phyloP scores from a whole-genome alignment of 176 grass and related monocot genomes.

The Raddia distichophylla region DNA sequence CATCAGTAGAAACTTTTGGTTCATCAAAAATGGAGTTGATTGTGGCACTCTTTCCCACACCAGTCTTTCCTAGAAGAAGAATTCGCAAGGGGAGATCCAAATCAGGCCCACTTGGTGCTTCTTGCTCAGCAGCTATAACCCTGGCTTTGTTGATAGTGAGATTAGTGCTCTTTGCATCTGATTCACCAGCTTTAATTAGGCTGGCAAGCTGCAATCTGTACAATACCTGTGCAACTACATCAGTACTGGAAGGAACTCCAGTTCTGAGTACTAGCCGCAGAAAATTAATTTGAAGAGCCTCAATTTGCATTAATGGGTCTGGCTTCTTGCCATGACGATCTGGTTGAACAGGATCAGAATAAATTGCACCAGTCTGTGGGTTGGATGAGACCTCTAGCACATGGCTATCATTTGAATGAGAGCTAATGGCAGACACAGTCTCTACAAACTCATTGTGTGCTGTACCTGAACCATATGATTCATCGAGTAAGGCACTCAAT shows the following conservation, averaged over 20 bases:
- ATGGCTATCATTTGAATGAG: slow-evolving; percentile 19
- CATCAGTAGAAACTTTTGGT: slow-evolving; percentile 49
- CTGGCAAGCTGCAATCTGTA: slow-evolving; percentile 78
- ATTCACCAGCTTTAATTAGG: slow-evolving; percentile 70
- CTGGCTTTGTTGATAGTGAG: slow-evolving; percentile 62
- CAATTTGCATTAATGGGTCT: slow-evolving; percentile 64
- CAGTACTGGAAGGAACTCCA: slow-evolving; percentile 53
- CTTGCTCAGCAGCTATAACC: slow-evolving; percentile 63
- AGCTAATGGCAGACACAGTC: slow-evolving; percentile 32
- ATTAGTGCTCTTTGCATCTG: slow-evolving; percentile 58
- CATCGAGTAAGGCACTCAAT: neutral
- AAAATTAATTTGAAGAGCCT: slow-evolving; percentile 77
- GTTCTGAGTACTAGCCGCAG: slow-evolving; percentile 61
- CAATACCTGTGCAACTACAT: slow-evolving; percentile 69
- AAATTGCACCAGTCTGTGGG: slow-evolving; percentile 34
- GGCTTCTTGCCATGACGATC: slow-evolving; percentile 25
- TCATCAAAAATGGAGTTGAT: slow-evolving; percentile 79
- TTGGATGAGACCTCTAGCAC: slow-evolving; percentile 33
- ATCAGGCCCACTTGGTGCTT: slow-evolving; percentile 44
- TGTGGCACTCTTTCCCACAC: slow-evolving; percentile 74
- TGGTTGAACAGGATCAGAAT: slow-evolving; percentile 35
- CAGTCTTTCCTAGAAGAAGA: slow-evolving; percentile 75
- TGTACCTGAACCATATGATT: slow-evolving; percentile 40
- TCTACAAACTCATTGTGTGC: slow-evolving; percentile 27
- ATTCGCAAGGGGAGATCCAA: slow-evolving; percentile 64